Base-by-base conservation (phyloP, 1,284 basidiomycete species). In the Marasmius oreades region DNA sequence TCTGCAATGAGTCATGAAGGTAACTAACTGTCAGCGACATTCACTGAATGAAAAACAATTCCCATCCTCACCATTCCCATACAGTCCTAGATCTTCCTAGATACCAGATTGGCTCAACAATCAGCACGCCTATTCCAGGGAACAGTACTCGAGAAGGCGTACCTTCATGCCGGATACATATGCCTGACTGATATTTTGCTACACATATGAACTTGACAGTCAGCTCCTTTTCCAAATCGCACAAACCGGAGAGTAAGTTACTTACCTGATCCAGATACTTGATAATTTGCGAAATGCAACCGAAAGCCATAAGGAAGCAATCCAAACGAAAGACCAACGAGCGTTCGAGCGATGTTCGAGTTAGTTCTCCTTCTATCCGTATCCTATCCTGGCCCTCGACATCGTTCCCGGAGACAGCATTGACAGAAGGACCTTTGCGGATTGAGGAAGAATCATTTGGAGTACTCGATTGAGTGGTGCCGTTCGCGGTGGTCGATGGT, bases 241-340 rank as follows among this genome's bases (percentile, higher is more conserved):
- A 16, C 3, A 20, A 12, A 42, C 46, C 5, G 14, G 10, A 11
- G 5, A 36, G 5, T 39, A 16, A 14, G 4, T 14, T 7, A 33
- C 50, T 22, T 24, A 59, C 58, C 57, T 60, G 57, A 47, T 61
- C 60, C 28, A 61, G 47, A 52, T 61, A 61, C 58, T 61, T 61
- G 57, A 59, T 61, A 48, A 59, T 50, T 28, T 61, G 60, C 14
- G 60, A 61, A 26, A 59, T 45, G 24, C 59, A 60, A 22, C 56
- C 59, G 18, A 58, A 60, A 7, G 48, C 42, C 59, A 60, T 60
- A 36, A 58, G 51, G 44, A 60, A 60, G 34, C 56, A 55, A 53
- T 60, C 59, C 2, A 60, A 53, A 20, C 59, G 36, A 22, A 60
- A 8, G n/a, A 60, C 59, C 1, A 60, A 52, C 7, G 56, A 60